A percentile compares a stretch with the other conserved stretches of the same genome.
These are phyloP conservation scores for Fagus sylvatica DNA, from an alignment of 306 rosid species.

Conservation along the genomic window DNA sequence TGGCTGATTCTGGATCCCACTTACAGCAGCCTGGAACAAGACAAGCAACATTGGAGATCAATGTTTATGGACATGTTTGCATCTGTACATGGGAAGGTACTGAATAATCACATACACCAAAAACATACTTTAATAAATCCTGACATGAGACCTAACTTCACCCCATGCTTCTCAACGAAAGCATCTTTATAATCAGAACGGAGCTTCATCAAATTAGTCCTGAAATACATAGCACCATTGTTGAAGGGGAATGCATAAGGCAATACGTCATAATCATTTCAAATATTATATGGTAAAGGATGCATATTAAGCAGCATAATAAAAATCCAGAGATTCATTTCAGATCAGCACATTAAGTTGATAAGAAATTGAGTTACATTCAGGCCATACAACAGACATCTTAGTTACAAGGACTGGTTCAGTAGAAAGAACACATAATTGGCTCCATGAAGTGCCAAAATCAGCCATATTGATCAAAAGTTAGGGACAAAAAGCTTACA, in stretches of 20 bases:
- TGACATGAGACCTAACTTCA: constrained; percentile 64
- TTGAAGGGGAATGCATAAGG: not conserved
- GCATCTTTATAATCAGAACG: constrained; percentile 62
- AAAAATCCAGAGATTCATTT: not conserved
- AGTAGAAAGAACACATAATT: constrained; percentile 1
- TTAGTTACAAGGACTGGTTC: not conserved
- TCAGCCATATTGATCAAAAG: not conserved
- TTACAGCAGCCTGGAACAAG: constrained; percentile 57
- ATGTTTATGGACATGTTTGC: not conserved
- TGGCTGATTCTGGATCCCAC: constrained; percentile 61
- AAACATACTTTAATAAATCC: constrained; percentile 54
- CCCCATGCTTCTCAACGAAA: constrained; percentile 61
- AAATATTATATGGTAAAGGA: not conserved
- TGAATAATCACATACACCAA: constrained; percentile 7
- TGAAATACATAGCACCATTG: constrained; percentile 24
- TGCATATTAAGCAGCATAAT: constrained; percentile 1
- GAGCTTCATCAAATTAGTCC: constrained; percentile 70
- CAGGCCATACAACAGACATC: not conserved
- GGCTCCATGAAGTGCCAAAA: not conserved
- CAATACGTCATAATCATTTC: not conserved
- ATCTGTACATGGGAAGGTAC: not conserved
- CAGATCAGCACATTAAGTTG: not conserved
- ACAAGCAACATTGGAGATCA: constrained; percentile 1
- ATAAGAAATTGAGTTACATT: not conserved
- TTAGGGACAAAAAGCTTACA: constrained; percentile 36